A percentile compares a stretch with the other conserved stretches of the same genome.
Conservation (phyloP, 2,329 filamentous ascomycete genomes). For the Microthyrium microscopicum region DNA sequence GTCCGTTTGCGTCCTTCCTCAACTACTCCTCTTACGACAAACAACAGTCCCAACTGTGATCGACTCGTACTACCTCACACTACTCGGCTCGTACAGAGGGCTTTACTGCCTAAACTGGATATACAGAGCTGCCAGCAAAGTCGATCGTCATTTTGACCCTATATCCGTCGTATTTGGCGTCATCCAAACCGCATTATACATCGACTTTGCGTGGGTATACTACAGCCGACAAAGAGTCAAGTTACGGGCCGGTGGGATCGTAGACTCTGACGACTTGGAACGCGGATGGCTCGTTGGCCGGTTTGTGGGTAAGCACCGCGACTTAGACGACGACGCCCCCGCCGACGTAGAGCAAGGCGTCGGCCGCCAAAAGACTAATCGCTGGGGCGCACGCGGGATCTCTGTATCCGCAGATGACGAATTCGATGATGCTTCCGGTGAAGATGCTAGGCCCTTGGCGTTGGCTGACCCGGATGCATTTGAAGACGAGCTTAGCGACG, state of each 20-base stretch:
- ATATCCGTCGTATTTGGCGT: slow-evolving; percentile 74
- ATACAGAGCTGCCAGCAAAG: slow-evolving; percentile 42
- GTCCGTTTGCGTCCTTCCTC: slow-evolving; percentile 76
- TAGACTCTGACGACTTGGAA: slow-evolving; percentile 76
- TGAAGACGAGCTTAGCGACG: slow-evolving; percentile 26
- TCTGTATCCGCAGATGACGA: slow-evolving; percentile 43
- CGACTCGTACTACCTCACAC: slow-evolving; percentile 86
- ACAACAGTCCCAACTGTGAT: slow-evolving; percentile 94
- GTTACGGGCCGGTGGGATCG: slow-evolving; percentile 70
- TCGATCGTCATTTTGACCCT: slow-evolving; percentile 44
- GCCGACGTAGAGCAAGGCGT: neutral
- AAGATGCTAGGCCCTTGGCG: slow-evolving; percentile 22
- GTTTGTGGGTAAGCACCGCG: slow-evolving; percentile 48
- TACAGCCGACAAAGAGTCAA: slow-evolving; percentile 87
- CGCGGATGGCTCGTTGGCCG: slow-evolving; percentile 70
- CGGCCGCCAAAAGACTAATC: slow-evolving; percentile 17
- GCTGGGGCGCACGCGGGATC: slow-evolving; percentile 42
- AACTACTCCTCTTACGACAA: slow-evolving; percentile 79
- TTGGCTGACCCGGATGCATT: slow-evolving; percentile 30
- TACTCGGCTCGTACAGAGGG: slow-evolving; percentile 71
- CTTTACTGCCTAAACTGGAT: slow-evolving; percentile 93
- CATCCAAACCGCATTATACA: slow-evolving; percentile 75
- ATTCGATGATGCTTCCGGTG: slow-evolving; percentile 18
- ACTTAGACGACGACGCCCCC: slow-evolving; percentile 36
- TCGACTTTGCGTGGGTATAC: slow-evolving; percentile 96